A percentile compares a stretch with the other conserved stretches of the same genome.
Evolutionary conservation across 208 protist species (phyloP).

Genomic region (Leishmania major): DNA sequence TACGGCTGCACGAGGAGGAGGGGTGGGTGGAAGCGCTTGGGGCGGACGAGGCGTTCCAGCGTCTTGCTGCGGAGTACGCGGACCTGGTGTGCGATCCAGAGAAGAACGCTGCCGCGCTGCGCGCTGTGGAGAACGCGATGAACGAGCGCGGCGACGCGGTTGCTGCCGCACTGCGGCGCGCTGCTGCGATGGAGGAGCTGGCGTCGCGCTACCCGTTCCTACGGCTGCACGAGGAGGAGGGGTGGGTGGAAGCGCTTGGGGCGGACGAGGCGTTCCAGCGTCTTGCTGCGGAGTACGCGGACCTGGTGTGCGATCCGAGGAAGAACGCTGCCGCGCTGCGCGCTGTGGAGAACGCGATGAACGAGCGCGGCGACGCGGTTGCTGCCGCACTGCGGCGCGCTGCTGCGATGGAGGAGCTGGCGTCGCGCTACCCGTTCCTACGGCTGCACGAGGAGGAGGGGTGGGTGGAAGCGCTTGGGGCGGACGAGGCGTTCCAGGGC

Average conservation of each 20-base stretch:
- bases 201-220: conserved; percentile 2
- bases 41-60: background rate
- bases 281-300: background rate
- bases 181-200: background rate
- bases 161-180: background rate
- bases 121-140: background rate
- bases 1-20: conserved; percentile 10
- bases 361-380: background rate
- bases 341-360: background rate
- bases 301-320: background rate
- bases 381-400: background rate
- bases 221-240: background rate
- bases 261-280: background rate
- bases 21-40: background rate
- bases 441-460: conserved; percentile 1
- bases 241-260: background rate
- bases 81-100: background rate
- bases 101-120: background rate
- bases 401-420: background rate
- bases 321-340: background rate
- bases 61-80: background rate
- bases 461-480: background rate
- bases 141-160: background rate
- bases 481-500: background rate
- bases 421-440: conserved; percentile 1